Evolutionary conservation across 176 grass and related monocot genomes (phyloP), one percentile per base, ranked within the genome.

Genomic region (Tillandsia fasciculata): DNA sequence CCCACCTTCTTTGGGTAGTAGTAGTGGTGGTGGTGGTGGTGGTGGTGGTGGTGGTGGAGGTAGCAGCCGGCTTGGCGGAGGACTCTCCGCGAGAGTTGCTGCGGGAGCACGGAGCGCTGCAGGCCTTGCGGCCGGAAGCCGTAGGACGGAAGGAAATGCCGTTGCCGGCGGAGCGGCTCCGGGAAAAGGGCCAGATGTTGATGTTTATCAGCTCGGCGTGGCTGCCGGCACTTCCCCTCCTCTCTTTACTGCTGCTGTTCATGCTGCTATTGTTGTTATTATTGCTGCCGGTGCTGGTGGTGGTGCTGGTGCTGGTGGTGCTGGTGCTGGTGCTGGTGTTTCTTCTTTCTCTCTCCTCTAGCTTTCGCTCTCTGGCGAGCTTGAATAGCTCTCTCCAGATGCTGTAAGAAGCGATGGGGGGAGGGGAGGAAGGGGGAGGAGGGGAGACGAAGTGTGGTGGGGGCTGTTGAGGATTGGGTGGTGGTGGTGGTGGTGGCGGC

Each of bases 81-180:
- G 87, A 78, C 56, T 99, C 94, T 12, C 84, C 94, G 8, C 87
- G 87, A 51, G 94, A 99, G 87, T 99, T 99, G 77, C 94, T 99
- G 23, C 94, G 77, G 8, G 94, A 99, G 70, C 94, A 99, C 1
- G 94, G 94, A 2, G 94, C 94, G 71, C 94, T 99, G 75, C 87
- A 93, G 66, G 73, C 9, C 65, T 64, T 3, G 63, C 75, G 8
- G 48, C 52, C 1, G 22, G 70, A 14, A 59, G 58, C 17, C 68
- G 73, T 20, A 15, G 26, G 70, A 6, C 29, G 42, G 69, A 70
- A 84, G 49, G 82, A 70, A 1, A 53, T 71, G 1, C 33, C 64
- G 51, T 91, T 86, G 7, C 93, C 93, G 7, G 94, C 94, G 10
- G 94, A 99, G 28, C 94, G 89, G 82, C 94, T 99, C 69, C 94